A percentile compares a stretch with the other conserved stretches of the same genome.
Evolutionary conservation across 129 eudicot species (phyloP).

Genomic region (Centrapalus pauciflorus): DNA sequence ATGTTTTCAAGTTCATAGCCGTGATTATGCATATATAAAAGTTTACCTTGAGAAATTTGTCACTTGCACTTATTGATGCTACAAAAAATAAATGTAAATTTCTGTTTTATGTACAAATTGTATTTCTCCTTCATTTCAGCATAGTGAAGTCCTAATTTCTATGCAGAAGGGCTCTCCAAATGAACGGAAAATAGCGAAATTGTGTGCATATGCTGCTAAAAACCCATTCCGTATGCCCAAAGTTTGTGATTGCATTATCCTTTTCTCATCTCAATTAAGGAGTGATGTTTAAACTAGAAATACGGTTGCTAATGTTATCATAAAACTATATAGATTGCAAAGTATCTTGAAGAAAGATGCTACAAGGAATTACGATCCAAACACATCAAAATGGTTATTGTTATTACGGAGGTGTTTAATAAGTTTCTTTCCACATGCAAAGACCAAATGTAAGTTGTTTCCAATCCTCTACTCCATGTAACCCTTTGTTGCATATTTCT

Average conservation of each 20-base stretch:
- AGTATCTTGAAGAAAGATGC: constrained; percentile 95
- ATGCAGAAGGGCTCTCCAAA: constrained; percentile 70
- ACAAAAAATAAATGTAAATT: too few species aligned
- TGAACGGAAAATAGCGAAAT: constrained; percentile 72
- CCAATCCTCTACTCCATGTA: too few species aligned
- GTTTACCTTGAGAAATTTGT: too few species aligned
- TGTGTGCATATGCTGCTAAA: constrained; percentile 96
- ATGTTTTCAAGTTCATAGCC: too few species aligned
- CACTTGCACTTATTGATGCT: too few species aligned
- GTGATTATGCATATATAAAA: too few species aligned
- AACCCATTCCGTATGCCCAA: constrained; percentile 89
- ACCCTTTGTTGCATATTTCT: too few species aligned
- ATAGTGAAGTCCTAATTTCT: too few species aligned
- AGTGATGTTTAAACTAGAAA: neutral
- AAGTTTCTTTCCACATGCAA: constrained; percentile 80
- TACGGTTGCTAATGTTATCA: neutral
- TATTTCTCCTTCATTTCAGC: too few species aligned
- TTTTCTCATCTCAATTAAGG: neutral
- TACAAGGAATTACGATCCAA: constrained; percentile 75
- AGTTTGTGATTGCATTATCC: constrained; percentile 36
- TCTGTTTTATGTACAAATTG: too few species aligned
- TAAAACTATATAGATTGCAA: constrained; percentile 51
- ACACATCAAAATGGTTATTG: constrained; percentile 49
- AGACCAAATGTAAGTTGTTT: constrained; percentile 72
- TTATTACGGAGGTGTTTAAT: constrained; percentile 58